These are phyloP conservation scores for Pseudonitzschia delicatissima DNA, from an alignment of 108 stramenopile species.

Conservation along the genomic window DNA sequence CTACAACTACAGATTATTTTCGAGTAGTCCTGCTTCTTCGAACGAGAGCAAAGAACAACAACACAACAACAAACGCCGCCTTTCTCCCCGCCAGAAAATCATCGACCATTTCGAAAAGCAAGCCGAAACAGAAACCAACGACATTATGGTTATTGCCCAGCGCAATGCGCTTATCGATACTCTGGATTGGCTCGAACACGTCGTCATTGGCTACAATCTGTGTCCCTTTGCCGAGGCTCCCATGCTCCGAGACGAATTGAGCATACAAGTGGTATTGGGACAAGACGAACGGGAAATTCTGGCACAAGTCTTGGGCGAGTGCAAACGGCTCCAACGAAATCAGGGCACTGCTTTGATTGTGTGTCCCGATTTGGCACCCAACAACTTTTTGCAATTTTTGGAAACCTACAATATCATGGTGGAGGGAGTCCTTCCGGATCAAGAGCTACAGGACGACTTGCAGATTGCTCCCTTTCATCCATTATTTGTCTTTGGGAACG, in stretches of 20 bases:
- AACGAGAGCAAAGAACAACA: too few relatives aligned
- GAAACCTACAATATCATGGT: slow-evolving; percentile 45
- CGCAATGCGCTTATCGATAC: too few relatives aligned
- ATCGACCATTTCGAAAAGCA: too few relatives aligned
- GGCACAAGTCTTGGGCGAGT: slow-evolving; percentile 41
- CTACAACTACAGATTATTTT: too few relatives aligned
- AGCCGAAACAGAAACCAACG: too few relatives aligned
- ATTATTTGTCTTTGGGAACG: slow-evolving; percentile 65
- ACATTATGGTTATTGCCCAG: too few relatives aligned
- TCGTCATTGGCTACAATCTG: slow-evolving; percentile 70
- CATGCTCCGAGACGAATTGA: slow-evolving; percentile 35
- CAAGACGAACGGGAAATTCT: slow-evolving; percentile 46
- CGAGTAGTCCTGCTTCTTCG: too few relatives aligned
- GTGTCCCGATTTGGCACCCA: slow-evolving; percentile 66
- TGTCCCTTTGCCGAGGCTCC: slow-evolving; percentile 83
- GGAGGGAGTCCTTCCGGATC: slow-evolving; percentile 46
- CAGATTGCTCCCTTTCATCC: slow-evolving; percentile 87
- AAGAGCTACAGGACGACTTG: slow-evolving; percentile 48
- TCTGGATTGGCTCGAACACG: slow-evolving; percentile 57
- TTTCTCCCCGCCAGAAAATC: too few relatives aligned
- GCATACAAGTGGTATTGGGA: slow-evolving; percentile 49
- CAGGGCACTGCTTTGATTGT: slow-evolving; percentile 45
- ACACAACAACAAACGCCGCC: too few relatives aligned
- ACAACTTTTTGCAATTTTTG: slow-evolving; percentile 56
- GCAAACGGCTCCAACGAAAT: neutral